Evolutionary conservation across 768 basidiomycete species (phyloP).

Genomic region (Auricularia sp.): DNA sequence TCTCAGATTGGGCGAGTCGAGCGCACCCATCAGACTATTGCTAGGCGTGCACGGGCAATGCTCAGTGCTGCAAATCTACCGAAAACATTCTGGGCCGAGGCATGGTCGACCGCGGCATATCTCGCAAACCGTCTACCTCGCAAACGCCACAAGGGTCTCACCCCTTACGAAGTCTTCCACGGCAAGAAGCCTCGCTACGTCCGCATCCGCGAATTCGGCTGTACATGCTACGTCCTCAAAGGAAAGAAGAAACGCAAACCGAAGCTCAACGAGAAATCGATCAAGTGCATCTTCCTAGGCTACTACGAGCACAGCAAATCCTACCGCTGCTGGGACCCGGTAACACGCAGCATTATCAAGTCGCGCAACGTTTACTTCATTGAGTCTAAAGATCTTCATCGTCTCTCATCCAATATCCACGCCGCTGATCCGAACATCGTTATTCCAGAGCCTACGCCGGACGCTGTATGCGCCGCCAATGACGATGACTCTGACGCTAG

Average conservation of each 20-base stretch:
- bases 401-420: neutral
- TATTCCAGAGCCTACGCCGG: neutral
- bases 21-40: neutral
- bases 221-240: neutral
- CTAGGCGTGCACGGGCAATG: neutral
- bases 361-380: neutral
- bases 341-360: neutral
- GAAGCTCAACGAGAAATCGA: neutral
- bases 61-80: neutral
- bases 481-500: neutral
- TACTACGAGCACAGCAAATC: slow-evolving; percentile 6
- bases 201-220: neutral
- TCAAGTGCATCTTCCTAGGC: slow-evolving; percentile 13
- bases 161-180: neutral
- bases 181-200: neutral
- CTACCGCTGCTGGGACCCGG: slow-evolving; percentile 5
- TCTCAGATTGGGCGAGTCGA: neutral
- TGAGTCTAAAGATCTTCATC: neutral
- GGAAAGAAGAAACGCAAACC: neutral
- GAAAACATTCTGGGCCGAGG: neutral
- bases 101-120: neutral
- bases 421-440: neutral
- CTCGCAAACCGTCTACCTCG: neutral
- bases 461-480: neutral
- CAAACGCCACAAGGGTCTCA: neutral